Base-by-base conservation (phyloP, 139 green algal species). In the Closterium sp. region DNA sequence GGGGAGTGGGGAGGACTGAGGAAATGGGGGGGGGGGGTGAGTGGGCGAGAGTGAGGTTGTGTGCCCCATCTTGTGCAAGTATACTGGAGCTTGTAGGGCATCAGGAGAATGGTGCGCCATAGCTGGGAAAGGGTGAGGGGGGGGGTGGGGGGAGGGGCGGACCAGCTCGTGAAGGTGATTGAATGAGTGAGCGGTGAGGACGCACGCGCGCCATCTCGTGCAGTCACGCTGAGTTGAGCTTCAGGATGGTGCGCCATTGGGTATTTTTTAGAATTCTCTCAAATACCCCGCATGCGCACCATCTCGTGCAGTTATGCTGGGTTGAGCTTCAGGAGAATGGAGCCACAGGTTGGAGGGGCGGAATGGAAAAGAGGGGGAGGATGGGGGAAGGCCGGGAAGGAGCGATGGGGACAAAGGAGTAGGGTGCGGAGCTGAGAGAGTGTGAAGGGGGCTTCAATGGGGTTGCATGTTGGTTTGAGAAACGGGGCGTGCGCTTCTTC, bases 21-120 rank as follows among this genome's bases (percentile, higher is more conserved):
- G 25, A 7, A 85, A 10, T 85, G 28, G 3, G 76, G 28, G 5
- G 3, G 8, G 23, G n/a, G 28, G 10, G 3, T 33, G 16, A 33
- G 28, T 7, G 30, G 3, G 3, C 7, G 3, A 1, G 4, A 28
- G 19, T 28, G 64, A 83, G 19, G 12, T 12, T 28, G 64, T 12
- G 19, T 90, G 87, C 34, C 87, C 69, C 4, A 90, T 34, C 87
- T 90, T 34, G 36, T 90, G 87, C 36, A 90, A 25, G 23, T 64
- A 90, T 8, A 90, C 34, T 8, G 87, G 5, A 90, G 87, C 87
- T 90, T 90, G 87, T 84, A 90, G 34, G 87, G 87, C 87, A 83
- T 83, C 1, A 90, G 87, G 12, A 90, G 8, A 8, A 35, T 28
- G n/a, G 87, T 90, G 34, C 87, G 87, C 87, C 87, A 90, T 83